Evolutionary conservation across 2,329 filamentous ascomycete species (phyloP), one percentile per base, ranked within the genome.

Genomic region (Arthrocladium fulminans): DNA sequence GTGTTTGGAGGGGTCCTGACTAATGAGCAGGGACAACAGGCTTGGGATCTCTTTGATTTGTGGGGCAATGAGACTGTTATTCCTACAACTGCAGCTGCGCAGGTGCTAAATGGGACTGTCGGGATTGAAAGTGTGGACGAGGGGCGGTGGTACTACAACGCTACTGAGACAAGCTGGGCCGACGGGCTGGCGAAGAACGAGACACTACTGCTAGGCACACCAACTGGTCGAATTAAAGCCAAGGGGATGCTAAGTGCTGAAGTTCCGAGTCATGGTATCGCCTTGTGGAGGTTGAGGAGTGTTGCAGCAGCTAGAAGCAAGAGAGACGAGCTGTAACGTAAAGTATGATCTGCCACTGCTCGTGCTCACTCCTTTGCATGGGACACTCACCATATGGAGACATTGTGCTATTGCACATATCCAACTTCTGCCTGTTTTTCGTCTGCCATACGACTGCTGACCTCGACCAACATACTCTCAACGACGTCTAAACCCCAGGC

Each of bases 1-100:
- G 72, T 79, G 47, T 79, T 79, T 29, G 70, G 71, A 3, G 65
- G 66, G 0, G 62, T 60, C 1, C 68, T 68, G 20, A 68, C 68
- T 1, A 70, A 70, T 0, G 50, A 60, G 1, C 64, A 74, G 58
- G 59, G 70, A 0, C 57, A 63, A 20, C 60, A 68, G 52, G 63
- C 61, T 0, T 79, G 74, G 73, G 73, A 76, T 51, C 62, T 79
- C 4, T 72, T 71, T 41, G 75, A 79, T 57, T 63, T 79, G 1
- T 79, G 76, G 76, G 73, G 68, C 3, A 71, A 73, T 19, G 40
- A 54, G 19, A 53, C 49, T 51, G 64, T 76, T n/a, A 76, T 80
- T 73, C 64, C 60, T 17, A 63, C 70, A 39, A 65, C 61, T 2
- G 67, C 69, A 32, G 73, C 74, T 1, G 57, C 59, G 20, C 60